Conservation (phyloP, 2,329 filamentous ascomycete species). For the Alternaria sp. region DNA sequence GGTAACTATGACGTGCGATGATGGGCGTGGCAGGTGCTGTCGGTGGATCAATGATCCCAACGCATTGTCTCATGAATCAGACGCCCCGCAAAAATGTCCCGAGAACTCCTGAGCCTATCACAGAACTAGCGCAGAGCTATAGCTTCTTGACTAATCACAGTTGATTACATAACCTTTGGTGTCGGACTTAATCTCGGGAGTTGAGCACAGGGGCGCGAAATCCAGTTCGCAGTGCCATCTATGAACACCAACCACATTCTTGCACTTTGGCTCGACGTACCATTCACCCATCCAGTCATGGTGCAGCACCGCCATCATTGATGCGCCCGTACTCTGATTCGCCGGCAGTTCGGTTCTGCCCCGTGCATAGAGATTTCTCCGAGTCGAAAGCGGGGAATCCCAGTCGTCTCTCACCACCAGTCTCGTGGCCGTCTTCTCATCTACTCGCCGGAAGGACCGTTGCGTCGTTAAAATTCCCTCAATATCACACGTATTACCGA, state of each 20-base stretch:
- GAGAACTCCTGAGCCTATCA: too few species aligned
- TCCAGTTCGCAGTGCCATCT: too few species aligned
- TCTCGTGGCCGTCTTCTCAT: constrained; percentile 3
- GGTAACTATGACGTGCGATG: neutral
- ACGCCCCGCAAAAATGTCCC: neutral
- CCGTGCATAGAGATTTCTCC: neutral
- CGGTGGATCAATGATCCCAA: neutral
- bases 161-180: too few species aligned
- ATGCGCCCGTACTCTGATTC: too few species aligned
- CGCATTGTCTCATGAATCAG: too few species aligned
- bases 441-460: neutral
- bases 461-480: neutral
- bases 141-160: too few species aligned
- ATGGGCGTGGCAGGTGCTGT: neutral
- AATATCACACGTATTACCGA: neutral
- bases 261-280: neutral
- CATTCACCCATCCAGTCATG: neutral
- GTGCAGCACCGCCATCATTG: neutral
- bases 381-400: constrained; percentile 26
- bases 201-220: too few species aligned
- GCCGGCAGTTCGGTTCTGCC: neutral
- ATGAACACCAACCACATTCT: neutral
- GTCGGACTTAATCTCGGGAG: too few species aligned
- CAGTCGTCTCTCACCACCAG: constrained; percentile 20
- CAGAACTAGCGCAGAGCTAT: too few species aligned